Evolutionary conservation across 2,329 filamentous ascomycete species (phyloP).

Genomic region (Cytospora piceae): DNA sequence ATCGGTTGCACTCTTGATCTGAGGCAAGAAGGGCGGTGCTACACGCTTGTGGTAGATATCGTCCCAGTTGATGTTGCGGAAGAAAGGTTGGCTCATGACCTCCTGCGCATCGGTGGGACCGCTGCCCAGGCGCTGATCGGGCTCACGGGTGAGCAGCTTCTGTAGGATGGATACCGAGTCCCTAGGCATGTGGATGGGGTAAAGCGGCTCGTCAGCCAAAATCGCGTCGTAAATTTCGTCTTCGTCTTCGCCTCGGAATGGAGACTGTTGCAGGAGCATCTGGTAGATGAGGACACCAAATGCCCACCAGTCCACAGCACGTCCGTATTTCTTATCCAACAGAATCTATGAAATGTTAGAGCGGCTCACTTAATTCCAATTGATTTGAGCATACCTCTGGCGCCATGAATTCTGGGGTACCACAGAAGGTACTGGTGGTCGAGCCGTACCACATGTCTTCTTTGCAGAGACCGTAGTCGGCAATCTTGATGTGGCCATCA

Average conservation of each 20-base stretch:
- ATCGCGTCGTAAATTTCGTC: constrained; percentile 99
- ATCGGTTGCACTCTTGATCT: constrained; percentile 89
- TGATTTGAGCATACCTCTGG: constrained; percentile 70
- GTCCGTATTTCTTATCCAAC: constrained; percentile 96
- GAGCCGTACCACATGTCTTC: constrained; percentile 99
- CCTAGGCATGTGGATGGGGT: constrained; percentile 97
- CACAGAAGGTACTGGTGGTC: constrained; percentile 96
- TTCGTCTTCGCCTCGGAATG: constrained; percentile 97
- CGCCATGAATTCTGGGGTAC: constrained; percentile 99
- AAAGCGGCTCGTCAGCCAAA: constrained; percentile 93
- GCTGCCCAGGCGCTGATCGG: constrained; percentile 87
- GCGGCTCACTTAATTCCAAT: neutral
- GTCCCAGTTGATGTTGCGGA: constrained; percentile 97
- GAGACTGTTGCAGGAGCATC: constrained; percentile 98
- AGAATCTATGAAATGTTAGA: constrained; percentile 66
- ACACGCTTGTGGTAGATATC: constrained; percentile 97
- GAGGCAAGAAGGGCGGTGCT: constrained; percentile 84
- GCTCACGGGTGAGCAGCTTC: constrained; percentile 94
- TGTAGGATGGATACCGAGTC: constrained; percentile 97
- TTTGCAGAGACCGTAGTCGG: constrained; percentile 97
- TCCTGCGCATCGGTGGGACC: constrained; percentile 97
- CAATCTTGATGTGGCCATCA: constrained; percentile 98
- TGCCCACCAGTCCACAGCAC: constrained; percentile 99
- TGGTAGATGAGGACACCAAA: constrained; percentile 99
- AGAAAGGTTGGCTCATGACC: constrained; percentile 98